Conservation (phyloP, 208 protist genomes). For the Herpetomonas tarakana region DNA sequence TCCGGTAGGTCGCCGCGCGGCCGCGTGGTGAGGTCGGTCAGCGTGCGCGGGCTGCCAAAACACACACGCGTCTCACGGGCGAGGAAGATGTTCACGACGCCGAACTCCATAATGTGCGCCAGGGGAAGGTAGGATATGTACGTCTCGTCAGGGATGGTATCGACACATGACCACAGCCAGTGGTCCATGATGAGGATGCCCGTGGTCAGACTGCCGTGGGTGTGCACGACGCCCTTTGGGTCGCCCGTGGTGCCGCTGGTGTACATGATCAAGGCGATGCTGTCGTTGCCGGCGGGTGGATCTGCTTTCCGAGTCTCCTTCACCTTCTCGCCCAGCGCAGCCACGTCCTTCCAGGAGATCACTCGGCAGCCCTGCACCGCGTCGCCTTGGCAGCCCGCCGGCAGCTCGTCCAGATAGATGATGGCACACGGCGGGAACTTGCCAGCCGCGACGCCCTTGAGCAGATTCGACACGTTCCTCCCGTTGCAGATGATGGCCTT, state of each 20-base stretch:
- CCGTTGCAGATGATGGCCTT: slow-evolving; percentile 50
- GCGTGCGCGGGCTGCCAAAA: slow-evolving; percentile 40
- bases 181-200: slow-evolving; percentile 15
- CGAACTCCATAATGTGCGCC: slow-evolving; percentile 72
- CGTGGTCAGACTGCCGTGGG: slow-evolving; percentile 32
- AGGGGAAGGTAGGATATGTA: slow-evolving; percentile 71
- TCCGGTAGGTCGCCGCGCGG: slow-evolving; percentile 44
- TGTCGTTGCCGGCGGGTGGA: slow-evolving; percentile 19
- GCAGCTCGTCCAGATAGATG: slow-evolving; percentile 27
- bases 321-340: slow-evolving; percentile 5
- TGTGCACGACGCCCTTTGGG: slow-evolving; percentile 67
- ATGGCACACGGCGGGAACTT: slow-evolving; percentile 19
- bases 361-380: not conserved
- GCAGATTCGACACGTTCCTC: slow-evolving; percentile 26
- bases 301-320: not conserved
- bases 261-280: slow-evolving; percentile 55
- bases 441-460: slow-evolving; percentile 16
- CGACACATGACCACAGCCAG: slow-evolving; percentile 8
- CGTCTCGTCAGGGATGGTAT: slow-evolving; percentile 22
- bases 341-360: slow-evolving; percentile 12
- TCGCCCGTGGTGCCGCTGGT: slow-evolving; percentile 68
- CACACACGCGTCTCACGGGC: slow-evolving; percentile 23
- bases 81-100: slow-evolving; percentile 42
- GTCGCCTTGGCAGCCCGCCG: not conserved
- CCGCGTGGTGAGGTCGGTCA: slow-evolving; percentile 24